phyloP scores from a whole-genome alignment of 2,329 filamentous ascomycete species.

The Cadophora luteo-olivacea region DNA sequence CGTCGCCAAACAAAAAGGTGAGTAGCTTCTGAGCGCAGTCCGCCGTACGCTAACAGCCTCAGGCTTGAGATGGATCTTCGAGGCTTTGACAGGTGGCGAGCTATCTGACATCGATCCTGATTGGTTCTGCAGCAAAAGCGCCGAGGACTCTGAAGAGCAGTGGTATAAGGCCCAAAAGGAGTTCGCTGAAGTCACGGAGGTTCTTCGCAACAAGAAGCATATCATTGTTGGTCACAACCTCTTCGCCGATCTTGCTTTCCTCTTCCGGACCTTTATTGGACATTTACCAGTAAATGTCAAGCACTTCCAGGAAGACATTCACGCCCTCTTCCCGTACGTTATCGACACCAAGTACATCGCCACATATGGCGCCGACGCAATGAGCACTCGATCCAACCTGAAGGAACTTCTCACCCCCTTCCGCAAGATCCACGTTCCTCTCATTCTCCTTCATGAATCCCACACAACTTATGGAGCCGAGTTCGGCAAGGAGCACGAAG shows the following conservation, averaged over 20 bases:
- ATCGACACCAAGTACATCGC: slow-evolving; percentile 68
- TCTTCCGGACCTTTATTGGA: slow-evolving; percentile 68
- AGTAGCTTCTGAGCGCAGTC: slow-evolving; percentile 29
- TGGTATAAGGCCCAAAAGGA: slow-evolving; percentile 48
- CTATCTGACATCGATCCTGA: slow-evolving; percentile 42
- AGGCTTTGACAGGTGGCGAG: slow-evolving; percentile 43
- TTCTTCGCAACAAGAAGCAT: slow-evolving; percentile 42
- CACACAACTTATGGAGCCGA: slow-evolving; percentile 41
- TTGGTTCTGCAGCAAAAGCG: slow-evolving; percentile 51
- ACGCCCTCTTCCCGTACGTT: slow-evolving; percentile 55
- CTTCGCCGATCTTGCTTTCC: slow-evolving; percentile 67
- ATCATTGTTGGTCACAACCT: slow-evolving; percentile 69
- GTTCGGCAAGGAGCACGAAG: slow-evolving; percentile 54
- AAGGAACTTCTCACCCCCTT: slow-evolving; percentile 55
- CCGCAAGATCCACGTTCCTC: slow-evolving; percentile 49
- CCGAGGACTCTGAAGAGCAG: slow-evolving; percentile 37
- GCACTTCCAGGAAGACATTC: slow-evolving; percentile 58
- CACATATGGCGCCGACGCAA: slow-evolving; percentile 38
- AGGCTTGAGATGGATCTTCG: slow-evolving; percentile 44
- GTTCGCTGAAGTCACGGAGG: slow-evolving; percentile 31
- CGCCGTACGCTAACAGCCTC: slow-evolving; percentile 45
- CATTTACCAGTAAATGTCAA: slow-evolving; percentile 58
- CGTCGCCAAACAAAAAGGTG: slow-evolving; percentile 40
- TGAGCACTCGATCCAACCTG: slow-evolving; percentile 54
- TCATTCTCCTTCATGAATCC: slow-evolving; percentile 48